These are phyloP conservation scores for Rhododendron molle DNA, from an alignment of 148 eudicot genomes.

Conservation along the genomic window DNA sequence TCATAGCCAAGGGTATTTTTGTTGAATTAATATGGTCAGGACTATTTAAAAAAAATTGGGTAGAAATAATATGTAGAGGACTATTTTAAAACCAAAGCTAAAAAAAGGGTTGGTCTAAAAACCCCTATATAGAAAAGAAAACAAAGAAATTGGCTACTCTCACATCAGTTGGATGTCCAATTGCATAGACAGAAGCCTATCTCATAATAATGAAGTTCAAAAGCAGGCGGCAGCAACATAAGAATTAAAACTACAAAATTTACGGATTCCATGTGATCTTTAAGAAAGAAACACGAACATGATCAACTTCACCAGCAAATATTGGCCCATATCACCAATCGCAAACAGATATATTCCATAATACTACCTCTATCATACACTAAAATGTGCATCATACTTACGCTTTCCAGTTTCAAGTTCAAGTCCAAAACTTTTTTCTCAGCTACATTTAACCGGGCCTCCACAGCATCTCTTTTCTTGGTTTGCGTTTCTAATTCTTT, in stretches of 20 bases:
- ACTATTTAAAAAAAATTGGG: too few relatives aligned
- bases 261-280: not conserved
- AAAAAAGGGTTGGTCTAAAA: too few relatives aligned
- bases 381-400: constrained; percentile 20
- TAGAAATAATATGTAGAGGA: too few relatives aligned
- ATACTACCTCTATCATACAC: not conserved
- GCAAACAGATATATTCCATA: not conserved
- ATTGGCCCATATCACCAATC: not conserved
- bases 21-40: too few relatives aligned
- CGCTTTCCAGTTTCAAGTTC: constrained; percentile 47
- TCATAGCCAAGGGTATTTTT: too few relatives aligned
- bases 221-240: not conserved
- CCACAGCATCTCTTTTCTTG: constrained; percentile 44
- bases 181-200: not conserved
- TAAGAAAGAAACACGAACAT: not conserved
- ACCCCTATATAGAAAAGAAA: not conserved
- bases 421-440: constrained; percentile 49
- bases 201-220: not conserved
- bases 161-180: not conserved
- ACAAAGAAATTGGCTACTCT: not conserved
- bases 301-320: not conserved
- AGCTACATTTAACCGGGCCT: constrained; percentile 36
- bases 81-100: too few relatives aligned
- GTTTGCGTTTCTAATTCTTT: constrained; percentile 48
- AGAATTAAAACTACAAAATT: not conserved